Evolutionary conservation across 768 basidiomycete species (phyloP).

Genomic region (Hygrophorus pudorinus): DNA sequence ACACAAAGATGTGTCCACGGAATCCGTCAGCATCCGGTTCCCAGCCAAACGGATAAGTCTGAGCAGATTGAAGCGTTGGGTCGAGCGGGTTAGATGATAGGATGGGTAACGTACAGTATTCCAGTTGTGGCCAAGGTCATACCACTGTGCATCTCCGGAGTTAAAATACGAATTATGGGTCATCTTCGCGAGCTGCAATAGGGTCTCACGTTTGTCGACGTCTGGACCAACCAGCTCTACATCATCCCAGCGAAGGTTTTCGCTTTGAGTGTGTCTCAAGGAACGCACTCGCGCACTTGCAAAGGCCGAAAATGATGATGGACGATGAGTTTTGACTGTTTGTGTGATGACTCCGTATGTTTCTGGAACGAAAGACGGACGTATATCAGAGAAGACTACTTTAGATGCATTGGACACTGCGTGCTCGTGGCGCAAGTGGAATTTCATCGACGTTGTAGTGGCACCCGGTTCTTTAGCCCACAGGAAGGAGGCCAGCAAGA

Average conservation of each 20-base stretch:
- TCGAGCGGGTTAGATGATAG: not conserved
- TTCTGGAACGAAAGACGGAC: conserved; percentile 21
- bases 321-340: conserved; percentile 31
- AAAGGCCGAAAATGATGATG: conserved; percentile 34
- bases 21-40: conserved; percentile 82
- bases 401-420: conserved; percentile 43
- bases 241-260: conserved; percentile 50
- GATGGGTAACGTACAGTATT: conserved; percentile 34
- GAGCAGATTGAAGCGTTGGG: not conserved
- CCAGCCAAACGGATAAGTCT: conserved; percentile 83
- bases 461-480: conserved; percentile 23
- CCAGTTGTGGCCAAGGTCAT: conserved; percentile 53
- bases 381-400: conserved; percentile 49
- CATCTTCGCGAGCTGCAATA: conserved; percentile 83
- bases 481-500: conserved; percentile 31
- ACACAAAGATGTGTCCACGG: conserved; percentile 87
- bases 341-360: conserved; percentile 33
- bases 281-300: conserved; percentile 26
- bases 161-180: conserved; percentile 70
- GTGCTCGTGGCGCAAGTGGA: conserved; percentile 60
- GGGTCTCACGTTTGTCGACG: conserved; percentile 56
- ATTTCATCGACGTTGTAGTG: conserved; percentile 30
- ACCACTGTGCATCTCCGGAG: conserved; percentile 55
- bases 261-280: conserved; percentile 28
- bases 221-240: conserved; percentile 62